Base-by-base conservation (phyloP, 2,329 filamentous ascomycete genomes). In the Ceratocystis eucalypticola region DNA sequence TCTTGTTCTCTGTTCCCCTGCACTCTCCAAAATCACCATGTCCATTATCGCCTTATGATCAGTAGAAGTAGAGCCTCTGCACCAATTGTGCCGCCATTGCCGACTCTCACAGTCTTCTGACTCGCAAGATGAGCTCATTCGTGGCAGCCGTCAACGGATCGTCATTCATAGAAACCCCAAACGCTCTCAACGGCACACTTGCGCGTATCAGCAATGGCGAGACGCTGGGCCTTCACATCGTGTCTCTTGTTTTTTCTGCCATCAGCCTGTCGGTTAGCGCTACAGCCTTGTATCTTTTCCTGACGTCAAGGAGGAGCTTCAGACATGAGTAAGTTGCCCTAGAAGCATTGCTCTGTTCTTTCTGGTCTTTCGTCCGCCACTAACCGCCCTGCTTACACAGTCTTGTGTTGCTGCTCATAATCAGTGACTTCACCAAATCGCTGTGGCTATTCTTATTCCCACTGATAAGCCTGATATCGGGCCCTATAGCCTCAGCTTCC, bases 321-420 rank as follows among this genome's bases (percentile, higher is more conserved):
- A 83, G 88, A 59, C 87, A 91, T 73, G 84, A 87, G 85, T 86
- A 76, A 76, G 82, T 76, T 37, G 50, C 20, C 50, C 50, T 15
- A 25, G 7, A 4, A 48, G 45, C 20, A 12, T 25, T 55, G 8
- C 3, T 25, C 33, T 3, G 33, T 12, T 28, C 15, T 55, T 20
- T 68, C 37, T 22, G 55, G 46, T 17, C 50, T 20, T 41, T 20
- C 28, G 33, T 48, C 7, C 41, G 17, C 44, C 3, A 30, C 3
- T 66, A 8, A 22, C 12, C 33, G 10, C 17, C 7, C 50, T 57
- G 10, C 2, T 25, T 22, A 22, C 50, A 15, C 30, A 89, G 87
- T 69, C 80, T 93, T 65, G 87, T 93, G 67, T 84, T 92, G 80
- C 75, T 91, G 48, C 77, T 92, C 15, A 85, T 93, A 61, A 80